A percentile compares a stretch with the other conserved stretches of the same genome.
Evolutionary conservation across 257 asterid genomes (phyloP).

Genomic region (Nicotiana undulata): DNA sequence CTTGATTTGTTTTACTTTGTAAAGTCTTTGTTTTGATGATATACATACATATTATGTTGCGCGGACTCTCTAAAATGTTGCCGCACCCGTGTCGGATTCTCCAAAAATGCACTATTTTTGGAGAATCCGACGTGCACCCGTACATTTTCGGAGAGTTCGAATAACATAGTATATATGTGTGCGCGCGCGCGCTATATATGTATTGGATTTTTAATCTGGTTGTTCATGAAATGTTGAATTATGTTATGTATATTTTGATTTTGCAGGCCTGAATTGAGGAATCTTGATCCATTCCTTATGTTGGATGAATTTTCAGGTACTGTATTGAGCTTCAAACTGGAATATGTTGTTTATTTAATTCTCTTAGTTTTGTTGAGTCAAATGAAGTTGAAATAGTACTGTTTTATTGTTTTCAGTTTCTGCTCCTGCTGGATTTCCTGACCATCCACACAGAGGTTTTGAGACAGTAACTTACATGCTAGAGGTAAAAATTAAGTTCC

Average conservation of each 20-base stretch:
- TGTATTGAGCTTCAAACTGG: not conserved
- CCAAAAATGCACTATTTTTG: too few relatives aligned
- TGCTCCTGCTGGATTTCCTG: slow-evolving; percentile 96
- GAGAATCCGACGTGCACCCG: too few relatives aligned
- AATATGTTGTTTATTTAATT: not conserved
- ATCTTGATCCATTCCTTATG: slow-evolving; percentile 82
- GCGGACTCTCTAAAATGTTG: too few relatives aligned
- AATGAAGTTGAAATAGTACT: not conserved
- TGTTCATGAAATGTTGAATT: not conserved
- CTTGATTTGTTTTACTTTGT: not conserved
- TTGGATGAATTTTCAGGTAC: slow-evolving; percentile 84
- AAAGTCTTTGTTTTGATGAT: not conserved
- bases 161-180: too few relatives aligned
- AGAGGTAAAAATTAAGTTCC: slow-evolving; percentile 31
- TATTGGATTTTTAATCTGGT: not conserved
- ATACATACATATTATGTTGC: too few relatives aligned
- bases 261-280: slow-evolving; percentile 73
- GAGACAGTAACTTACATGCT: slow-evolving; percentile 90
- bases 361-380: not conserved
- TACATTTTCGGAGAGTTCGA: too few relatives aligned
- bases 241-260: slow-evolving; percentile 8
- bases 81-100: too few relatives aligned
- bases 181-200: too few relatives aligned
- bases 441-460: slow-evolving; percentile 98
- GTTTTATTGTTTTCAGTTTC: slow-evolving; percentile 41